phyloP scores from a whole-genome alignment of 106 monocot genomes.

The Apostasia ramifera region DNA sequence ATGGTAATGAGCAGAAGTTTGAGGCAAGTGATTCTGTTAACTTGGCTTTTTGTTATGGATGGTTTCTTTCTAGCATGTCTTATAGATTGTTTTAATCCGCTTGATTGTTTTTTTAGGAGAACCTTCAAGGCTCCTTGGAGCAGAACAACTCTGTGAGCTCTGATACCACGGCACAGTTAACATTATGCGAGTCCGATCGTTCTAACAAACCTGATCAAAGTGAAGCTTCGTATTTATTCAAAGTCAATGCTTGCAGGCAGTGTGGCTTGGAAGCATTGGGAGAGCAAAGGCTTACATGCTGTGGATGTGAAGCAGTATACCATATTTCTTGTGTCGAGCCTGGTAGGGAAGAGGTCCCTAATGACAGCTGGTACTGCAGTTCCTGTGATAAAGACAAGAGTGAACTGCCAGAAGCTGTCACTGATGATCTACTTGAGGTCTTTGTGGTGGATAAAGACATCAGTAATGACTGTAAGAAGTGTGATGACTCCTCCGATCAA shows the following conservation, averaged over 20 bases:
- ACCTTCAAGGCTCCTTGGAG: slow-evolving; percentile 8
- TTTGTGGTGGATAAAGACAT: background rate
- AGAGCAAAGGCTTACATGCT: slow-evolving; percentile 56
- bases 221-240: slow-evolving; percentile 37
- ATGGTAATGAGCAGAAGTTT: slow-evolving; percentile 19
- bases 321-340: slow-evolving; percentile 58
- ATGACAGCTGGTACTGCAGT: slow-evolving; percentile 46
- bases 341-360: slow-evolving; percentile 18
- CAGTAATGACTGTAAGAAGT: background rate
- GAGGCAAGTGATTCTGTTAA: slow-evolving; percentile 21
- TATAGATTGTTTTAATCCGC: background rate
- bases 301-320: slow-evolving; percentile 63
- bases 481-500: background rate
- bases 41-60: background rate
- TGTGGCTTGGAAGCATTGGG: slow-evolving; percentile 43
- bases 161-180: slow-evolving; percentile 23
- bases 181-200: slow-evolving; percentile 38
- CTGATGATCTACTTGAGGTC: background rate
- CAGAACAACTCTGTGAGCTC: slow-evolving; percentile 42
- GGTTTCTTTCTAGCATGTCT: background rate
- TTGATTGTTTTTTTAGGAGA: slow-evolving; percentile 17
- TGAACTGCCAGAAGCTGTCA: slow-evolving; percentile 6
- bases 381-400: slow-evolving; percentile 22
- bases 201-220: slow-evolving; percentile 47
- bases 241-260: slow-evolving; percentile 42